phyloP scores from a whole-genome alignment of 371 early-diverging fungal species.

The Mucor piriformis region DNA sequence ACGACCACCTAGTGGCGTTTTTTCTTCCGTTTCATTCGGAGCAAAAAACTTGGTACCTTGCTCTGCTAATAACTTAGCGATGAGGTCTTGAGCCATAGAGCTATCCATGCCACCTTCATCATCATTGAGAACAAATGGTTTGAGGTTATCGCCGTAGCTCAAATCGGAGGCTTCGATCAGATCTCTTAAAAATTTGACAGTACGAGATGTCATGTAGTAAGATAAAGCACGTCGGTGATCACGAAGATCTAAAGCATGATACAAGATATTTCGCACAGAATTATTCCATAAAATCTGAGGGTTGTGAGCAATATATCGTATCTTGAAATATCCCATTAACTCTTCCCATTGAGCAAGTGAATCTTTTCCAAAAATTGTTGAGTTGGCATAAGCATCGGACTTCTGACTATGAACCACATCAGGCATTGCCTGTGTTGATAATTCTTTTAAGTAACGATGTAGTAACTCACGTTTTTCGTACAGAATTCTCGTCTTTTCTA shows the following conservation, averaged over 20 bases:
- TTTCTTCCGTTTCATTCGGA: conserved; percentile 53
- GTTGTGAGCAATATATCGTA: conserved; percentile 54
- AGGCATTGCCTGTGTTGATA: conserved; percentile 32
- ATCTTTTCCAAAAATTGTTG: conserved; percentile 41
- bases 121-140: conserved; percentile 24
- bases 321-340: conserved; percentile 48
- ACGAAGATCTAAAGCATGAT: conserved; percentile 50
- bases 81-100: conserved; percentile 53
- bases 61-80: conserved; percentile 56
- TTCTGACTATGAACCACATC: conserved; percentile 15
- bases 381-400: conserved; percentile 24
- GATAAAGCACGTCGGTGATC: conserved; percentile 46
- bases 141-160: conserved; percentile 10
- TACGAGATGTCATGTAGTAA: conserved; percentile 54
- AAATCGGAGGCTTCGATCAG: conserved; percentile 28
- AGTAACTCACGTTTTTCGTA: conserved; percentile 51
- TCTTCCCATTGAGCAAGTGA: conserved; percentile 46
- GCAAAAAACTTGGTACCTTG: conserved; percentile 52
- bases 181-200: conserved; percentile 53
- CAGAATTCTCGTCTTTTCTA: conserved; percentile 45
- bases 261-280: conserved; percentile 50
- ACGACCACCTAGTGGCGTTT: conserved; percentile 6
- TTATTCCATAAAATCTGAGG: conserved; percentile 60
- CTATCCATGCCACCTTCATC: conserved; percentile 40
- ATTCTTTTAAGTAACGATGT: conserved; percentile 40